A percentile compares a stretch with the other conserved stretches of the same genome.
These are phyloP conservation scores for Candida wancherniae DNA, from an alignment of 805 yeast species.

Conservation along the genomic window DNA sequence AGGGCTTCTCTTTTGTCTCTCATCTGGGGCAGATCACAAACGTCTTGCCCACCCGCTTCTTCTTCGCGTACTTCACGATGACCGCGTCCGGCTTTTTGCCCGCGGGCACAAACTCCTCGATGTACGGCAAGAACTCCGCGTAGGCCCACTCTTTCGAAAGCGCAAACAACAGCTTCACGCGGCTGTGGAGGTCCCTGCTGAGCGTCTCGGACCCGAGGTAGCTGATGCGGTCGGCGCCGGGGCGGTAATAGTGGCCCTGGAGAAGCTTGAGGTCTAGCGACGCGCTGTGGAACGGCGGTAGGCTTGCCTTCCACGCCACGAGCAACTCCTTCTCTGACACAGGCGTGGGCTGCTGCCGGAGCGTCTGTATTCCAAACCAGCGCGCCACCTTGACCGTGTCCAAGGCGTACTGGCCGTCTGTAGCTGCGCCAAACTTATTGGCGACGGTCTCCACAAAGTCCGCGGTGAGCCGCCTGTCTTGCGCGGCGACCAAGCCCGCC, in stretches of 20 bases:
- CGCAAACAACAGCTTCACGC: constrained; percentile 31
- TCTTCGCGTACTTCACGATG: constrained; percentile 34
- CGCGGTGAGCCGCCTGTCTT: constrained; percentile 23
- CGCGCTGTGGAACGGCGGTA: constrained; percentile 61
- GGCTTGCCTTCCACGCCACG: constrained; percentile 55
- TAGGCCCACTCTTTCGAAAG: constrained; percentile 33
- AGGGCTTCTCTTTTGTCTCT: no score
- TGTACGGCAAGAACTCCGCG: constrained; percentile 36
- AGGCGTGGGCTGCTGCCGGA: constrained; percentile 21
- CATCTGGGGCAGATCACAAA: constrained; percentile 23
- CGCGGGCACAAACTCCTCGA: constrained; percentile 25
- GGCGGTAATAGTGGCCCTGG: constrained; percentile 51
- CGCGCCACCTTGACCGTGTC: constrained; percentile 41
- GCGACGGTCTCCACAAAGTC: constrained; percentile 49
- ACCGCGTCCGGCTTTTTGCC: constrained; percentile 36
- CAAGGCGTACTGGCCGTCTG: constrained; percentile 28
- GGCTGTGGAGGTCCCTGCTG: constrained; percentile 29
- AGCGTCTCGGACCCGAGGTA: constrained; percentile 49
- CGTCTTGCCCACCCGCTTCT: constrained; percentile 31
- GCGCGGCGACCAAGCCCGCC: constrained; percentile 20
- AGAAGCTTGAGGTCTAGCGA: constrained; percentile 52
- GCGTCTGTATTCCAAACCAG: constrained; percentile 61
- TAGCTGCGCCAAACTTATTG: constrained; percentile 23
- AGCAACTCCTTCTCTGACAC: constrained; percentile 47
- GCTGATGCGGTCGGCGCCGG: constrained; percentile 42